Conservation (phyloP, 768 basidiomycete species). For the Xerocomellus intermedius region DNA sequence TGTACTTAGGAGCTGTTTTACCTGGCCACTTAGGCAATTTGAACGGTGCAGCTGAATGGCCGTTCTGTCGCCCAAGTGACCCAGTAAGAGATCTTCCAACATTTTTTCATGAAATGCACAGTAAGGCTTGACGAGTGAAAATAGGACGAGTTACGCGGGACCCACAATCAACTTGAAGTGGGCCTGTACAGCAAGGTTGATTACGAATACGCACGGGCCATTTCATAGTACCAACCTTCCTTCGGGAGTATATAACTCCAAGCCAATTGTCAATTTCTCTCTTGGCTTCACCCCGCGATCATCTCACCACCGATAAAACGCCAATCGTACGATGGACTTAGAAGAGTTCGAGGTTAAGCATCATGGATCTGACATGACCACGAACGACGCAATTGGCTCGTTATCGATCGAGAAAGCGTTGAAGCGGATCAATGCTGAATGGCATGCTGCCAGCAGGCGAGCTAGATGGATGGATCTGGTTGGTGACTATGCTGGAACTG, state of each 20-base stretch:
- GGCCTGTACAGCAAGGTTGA: constrained; percentile 5
- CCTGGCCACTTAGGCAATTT: not conserved
- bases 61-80: constrained; percentile 5
- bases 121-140: not conserved
- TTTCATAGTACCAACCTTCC: not conserved
- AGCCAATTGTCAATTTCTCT: not conserved
- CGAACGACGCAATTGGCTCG: not conserved
- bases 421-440: constrained; percentile 33
- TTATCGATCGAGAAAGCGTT: constrained; percentile 26
- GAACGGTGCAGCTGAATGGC: not conserved
- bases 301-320: not conserved
- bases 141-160: not conserved
- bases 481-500: constrained; percentile 67
- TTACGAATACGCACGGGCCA: constrained; percentile 18
- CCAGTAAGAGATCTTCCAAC: constrained; percentile 7
- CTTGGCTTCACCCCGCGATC: not conserved
- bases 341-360: constrained; percentile 36
- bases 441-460: constrained; percentile 39
- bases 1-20: constrained; percentile 9
- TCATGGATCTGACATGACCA: not conserved
- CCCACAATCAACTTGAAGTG: too few relatives aligned
- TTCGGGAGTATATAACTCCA: not conserved
- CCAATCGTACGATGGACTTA: constrained; percentile 33
- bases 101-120: not conserved
- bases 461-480: constrained; percentile 68